Evolutionary conservation across 2,329 filamentous ascomycete genomes (phyloP), one percentile per base, ranked within the genome.

Genomic region (Beauveria caledonica): DNA sequence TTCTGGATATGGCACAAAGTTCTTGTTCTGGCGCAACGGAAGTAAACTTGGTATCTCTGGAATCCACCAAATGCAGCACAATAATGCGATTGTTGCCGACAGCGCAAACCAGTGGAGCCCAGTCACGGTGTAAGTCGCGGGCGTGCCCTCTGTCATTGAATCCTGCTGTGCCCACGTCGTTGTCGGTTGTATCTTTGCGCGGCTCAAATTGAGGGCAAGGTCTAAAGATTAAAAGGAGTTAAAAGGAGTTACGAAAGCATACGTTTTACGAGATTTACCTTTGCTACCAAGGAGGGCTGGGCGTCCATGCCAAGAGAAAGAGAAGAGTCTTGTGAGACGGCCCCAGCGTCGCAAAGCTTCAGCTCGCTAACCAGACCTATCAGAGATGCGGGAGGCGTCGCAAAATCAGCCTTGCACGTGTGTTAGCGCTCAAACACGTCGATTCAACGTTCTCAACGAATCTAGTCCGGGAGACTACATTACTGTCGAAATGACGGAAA

Each of bases 301-400:
- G 19, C 21, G 33, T n/a, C 33, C 27, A 29, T 51, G 56, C 56
- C 56, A 58, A 58, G 55, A 42, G 33, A 8, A 17, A 19, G n/a
- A 21, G 15, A n/a, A 19, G 45, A n/a, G 46, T 50, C 56, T 48
- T n/a, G 44, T 42, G 56, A 58, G 45, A 42, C 45, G 21, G 45
- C 10, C 33, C 46, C 36, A 42, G 56, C 56, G 46, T 44, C 17
- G 23, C 29, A 58, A 58, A 44, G 29, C 36, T 9, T 58, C 56
- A 58, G 56, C 56, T 58, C 56, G 56, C 56, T 58, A 58, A 51
- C 56, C 46, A 58, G 25, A 42, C 56, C 56, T 58, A 58, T 58
- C 56, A 49, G 13, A 50, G 56, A 51, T 51, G 46, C 46, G 56
- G 33, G 54, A 46, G 56, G 56, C 56, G 56, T 58, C 23, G 45